A percentile compares a stretch with the other conserved stretches of the same genome.
phyloP scores from a whole-genome alignment of 495 filamentous ascomycete species.

The Extremus antarcticus region DNA sequence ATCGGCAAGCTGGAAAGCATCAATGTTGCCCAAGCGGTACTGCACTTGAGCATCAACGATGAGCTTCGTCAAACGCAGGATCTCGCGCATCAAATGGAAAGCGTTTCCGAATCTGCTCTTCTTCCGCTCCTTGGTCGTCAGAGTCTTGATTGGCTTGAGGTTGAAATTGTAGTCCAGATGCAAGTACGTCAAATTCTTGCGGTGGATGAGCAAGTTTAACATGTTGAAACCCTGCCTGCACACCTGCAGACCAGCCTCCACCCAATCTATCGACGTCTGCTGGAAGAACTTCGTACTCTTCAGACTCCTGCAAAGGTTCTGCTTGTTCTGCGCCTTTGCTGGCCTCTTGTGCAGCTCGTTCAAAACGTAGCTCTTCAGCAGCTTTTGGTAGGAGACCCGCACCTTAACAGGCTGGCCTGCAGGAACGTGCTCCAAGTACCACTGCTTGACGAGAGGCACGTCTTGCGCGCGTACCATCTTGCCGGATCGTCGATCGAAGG shows the following conservation, averaged over 20 bases:
- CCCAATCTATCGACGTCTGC: conserved; percentile 98
- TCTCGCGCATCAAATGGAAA: conserved; percentile 98
- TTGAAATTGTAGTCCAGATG: conserved; percentile 99
- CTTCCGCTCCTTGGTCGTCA: conserved; percentile 98
- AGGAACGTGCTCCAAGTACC: conserved; percentile 94
- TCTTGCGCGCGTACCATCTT: conserved; percentile 95
- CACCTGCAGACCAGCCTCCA: conserved; percentile 96
- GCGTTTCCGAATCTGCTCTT: conserved; percentile 99
- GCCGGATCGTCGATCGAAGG: conserved; percentile 94
- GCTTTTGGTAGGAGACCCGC: conserved; percentile 97
- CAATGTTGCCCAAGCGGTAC: conserved; percentile 95
- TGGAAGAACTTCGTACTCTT: conserved; percentile 99
- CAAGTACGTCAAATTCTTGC: conserved; percentile 97
- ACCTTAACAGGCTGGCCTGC: conserved; percentile 93
- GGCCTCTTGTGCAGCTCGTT: conserved; percentile 93
- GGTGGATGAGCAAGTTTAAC: conserved; percentile 94
- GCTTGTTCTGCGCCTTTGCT: conserved; percentile 90
- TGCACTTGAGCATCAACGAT: conserved; percentile 99
- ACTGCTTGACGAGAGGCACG: conserved; percentile 94
- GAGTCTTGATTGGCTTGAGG: conserved; percentile 94
- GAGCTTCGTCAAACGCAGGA: conserved; percentile 91
- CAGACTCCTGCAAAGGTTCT: conserved; percentile 77
- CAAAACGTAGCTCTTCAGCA: conserved; percentile 91
- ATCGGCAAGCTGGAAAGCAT: conserved; percentile 97
- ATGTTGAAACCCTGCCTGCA: conserved; percentile 99